phyloP scores from a whole-genome alignment of 2,329 filamentous ascomycete species.

The Coniella lustricola region DNA sequence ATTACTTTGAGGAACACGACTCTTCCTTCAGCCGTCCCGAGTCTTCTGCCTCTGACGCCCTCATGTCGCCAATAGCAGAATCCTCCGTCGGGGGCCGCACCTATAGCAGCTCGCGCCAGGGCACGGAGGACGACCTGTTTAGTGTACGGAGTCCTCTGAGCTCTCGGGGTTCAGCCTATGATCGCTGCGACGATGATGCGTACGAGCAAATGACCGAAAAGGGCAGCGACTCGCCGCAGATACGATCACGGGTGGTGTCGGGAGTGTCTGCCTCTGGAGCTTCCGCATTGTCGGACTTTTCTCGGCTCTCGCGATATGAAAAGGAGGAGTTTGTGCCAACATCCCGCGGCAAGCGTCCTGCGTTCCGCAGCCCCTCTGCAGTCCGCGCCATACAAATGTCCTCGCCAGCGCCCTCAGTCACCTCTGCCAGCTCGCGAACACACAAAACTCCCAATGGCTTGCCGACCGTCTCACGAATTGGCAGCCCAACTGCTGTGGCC shows the following conservation, averaged over 20 bases:
- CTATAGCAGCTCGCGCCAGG: conserved; percentile 44
- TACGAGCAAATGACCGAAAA: conserved; percentile 14
- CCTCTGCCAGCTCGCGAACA: conserved; percentile 46
- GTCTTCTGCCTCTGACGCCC: conserved; percentile 19
- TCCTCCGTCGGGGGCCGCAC: conserved; percentile 26
- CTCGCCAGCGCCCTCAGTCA: conserved; percentile 53
- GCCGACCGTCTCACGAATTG: conserved; percentile 47
- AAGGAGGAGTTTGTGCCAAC: conserved; percentile 44
- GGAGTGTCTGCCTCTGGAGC: conserved; percentile 11
- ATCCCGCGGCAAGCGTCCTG: conserved; percentile 53
- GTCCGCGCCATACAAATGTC: conserved; percentile 67
- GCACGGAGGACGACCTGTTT: conserved; percentile 50
- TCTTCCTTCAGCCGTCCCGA: conserved; percentile 16
- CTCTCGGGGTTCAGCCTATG: conserved; percentile 45
- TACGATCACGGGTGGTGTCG: conserved; percentile 30
- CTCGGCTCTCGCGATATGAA: conserved; percentile 48
- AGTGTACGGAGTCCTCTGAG: conserved; percentile 51
- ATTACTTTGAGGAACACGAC: conserved; percentile 10
- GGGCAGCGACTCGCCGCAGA: conserved; percentile 23
- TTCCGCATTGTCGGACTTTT: conserved; percentile 44
- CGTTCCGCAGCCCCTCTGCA: conserved; percentile 63
- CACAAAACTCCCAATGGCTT: conserved; percentile 36
- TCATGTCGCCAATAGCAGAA: conserved; percentile 15
- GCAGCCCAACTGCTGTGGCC: conserved; percentile 44
- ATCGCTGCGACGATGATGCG: conserved; percentile 20